Base-by-base conservation (phyloP, 352 stramenopile species). In the Globisporangium cystogenes region DNA sequence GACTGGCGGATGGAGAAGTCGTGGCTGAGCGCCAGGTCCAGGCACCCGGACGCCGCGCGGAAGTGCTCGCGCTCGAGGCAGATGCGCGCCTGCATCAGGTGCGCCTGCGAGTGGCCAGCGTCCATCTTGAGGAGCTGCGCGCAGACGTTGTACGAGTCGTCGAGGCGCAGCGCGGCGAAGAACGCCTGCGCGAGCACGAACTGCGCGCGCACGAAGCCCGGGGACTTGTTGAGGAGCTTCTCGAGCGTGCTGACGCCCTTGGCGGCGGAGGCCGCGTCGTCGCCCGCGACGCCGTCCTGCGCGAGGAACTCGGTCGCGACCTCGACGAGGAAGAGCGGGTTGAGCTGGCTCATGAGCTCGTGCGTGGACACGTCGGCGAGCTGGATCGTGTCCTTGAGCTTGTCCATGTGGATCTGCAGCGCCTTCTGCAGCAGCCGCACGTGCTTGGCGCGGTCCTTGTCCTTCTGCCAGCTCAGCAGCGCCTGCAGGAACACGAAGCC, bases 291-390 rank as follows among this genome's bases (percentile, higher is more conserved):
- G 23, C 49, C 59, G 41, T 91, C 81, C 0, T 73, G 62, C 27
- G 69, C 66, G 5, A 92, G 65, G 42, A 93, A 93, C 52, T 96
- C 90, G 11, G 65, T 75, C 1, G 87, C 83, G 26, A 97, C 72
- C 43, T 97, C 82, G 15, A 96, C 77, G 3, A 96, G 72, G 55
- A 97, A 96, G 33, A 96, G 62, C 7, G 89, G 89, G 40, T 97
- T 94, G 7, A 96, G 65, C 41, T 83, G 57, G 27, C 69, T 80
- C 78, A 90, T 88, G 18, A 80, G 72, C 41, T 90, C 80, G 58
- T 90, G 75, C 0, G 73, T 89, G 12, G 79, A 90, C 39, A 86
- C 64, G 27, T 88, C 71, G 1, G 67, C 70, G 16, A 72, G 60
- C 48, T 87, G 74, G 33, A 88, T 80, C 3, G 59, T 58, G 21